Percentiles rank a stretch among this genome's conserved stretches.
Evolutionary conservation across 2,329 filamentous ascomycete species (phyloP).

Genomic region (Alternaria ethzedia): DNA sequence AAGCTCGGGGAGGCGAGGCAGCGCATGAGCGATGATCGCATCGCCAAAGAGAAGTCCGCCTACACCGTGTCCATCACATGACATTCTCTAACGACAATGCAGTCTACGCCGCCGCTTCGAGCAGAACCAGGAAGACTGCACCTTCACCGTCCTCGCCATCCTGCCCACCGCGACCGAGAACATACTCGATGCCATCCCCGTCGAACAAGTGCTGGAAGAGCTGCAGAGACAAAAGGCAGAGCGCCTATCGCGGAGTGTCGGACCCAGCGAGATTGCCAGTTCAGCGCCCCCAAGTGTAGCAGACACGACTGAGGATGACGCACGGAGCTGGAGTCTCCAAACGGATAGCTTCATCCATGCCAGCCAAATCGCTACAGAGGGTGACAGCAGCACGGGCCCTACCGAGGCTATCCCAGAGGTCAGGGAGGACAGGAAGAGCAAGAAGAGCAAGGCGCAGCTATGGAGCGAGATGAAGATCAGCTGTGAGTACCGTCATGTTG

Average conservation of each 20-base stretch:
- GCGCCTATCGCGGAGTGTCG: slow-evolving; percentile 66
- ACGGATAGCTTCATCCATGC: slow-evolving; percentile 85
- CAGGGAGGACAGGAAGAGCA: slow-evolving; percentile 58
- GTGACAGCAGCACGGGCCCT: slow-evolving; percentile 54
- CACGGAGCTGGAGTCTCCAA: slow-evolving; percentile 75
- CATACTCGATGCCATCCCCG: slow-evolving; percentile 84
- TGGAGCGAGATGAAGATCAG: slow-evolving; percentile 98
- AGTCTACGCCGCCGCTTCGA: slow-evolving; percentile 95
- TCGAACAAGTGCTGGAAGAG: slow-evolving; percentile 90
- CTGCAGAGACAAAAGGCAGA: slow-evolving; percentile 91
- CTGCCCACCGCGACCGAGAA: slow-evolving; percentile 90
- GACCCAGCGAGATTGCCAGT: slow-evolving; percentile 63
- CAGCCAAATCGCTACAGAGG: slow-evolving; percentile 69
- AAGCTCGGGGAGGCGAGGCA: slow-evolving; percentile 94
- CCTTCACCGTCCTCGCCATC: slow-evolving; percentile 94
- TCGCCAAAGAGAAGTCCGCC: slow-evolving; percentile 91
- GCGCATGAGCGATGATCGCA: slow-evolving; percentile 94
- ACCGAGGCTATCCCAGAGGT: slow-evolving; percentile 48
- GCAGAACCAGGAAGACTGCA: slow-evolving; percentile 99
- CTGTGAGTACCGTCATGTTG: slow-evolving; percentile 64
- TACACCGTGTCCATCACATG: too few relatives aligned
- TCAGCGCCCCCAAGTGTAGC: slow-evolving; percentile 71
- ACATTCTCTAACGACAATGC: slow-evolving; percentile 8
- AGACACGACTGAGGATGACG: slow-evolving; percentile 71
- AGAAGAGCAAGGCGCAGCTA: slow-evolving; percentile 87